These are phyloP conservation scores for Septoria linicola DNA, from an alignment of 2,329 filamentous ascomycete species.

Conservation along the genomic window DNA sequence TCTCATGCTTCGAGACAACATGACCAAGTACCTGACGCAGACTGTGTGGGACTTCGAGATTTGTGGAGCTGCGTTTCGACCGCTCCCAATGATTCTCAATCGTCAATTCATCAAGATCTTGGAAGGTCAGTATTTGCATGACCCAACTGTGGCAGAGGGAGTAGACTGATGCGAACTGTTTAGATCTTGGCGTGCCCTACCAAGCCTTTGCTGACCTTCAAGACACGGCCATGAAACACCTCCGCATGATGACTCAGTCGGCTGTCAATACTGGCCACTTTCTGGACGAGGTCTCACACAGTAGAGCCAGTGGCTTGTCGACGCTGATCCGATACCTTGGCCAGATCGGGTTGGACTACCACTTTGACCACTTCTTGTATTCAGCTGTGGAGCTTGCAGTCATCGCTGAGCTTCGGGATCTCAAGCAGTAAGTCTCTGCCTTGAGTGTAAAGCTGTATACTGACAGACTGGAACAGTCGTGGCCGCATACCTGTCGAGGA, in stretches of 20 bases:
- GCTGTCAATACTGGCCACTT: slow-evolving; percentile 65
- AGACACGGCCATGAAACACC: slow-evolving; percentile 56
- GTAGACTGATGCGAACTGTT: background rate
- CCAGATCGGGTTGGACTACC: slow-evolving; percentile 62
- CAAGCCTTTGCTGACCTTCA: slow-evolving; percentile 66
- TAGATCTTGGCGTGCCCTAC: slow-evolving; percentile 62
- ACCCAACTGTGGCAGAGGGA: background rate
- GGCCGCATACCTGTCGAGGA: slow-evolving; percentile 69
- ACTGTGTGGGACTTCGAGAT: slow-evolving; percentile 63
- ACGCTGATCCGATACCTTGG: slow-evolving; percentile 61
- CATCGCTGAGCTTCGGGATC: slow-evolving; percentile 66
- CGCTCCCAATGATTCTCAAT: slow-evolving; percentile 70
- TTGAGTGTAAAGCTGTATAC: background rate
- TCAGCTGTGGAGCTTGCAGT: slow-evolving; percentile 68
- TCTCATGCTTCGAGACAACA: slow-evolving; percentile 67
- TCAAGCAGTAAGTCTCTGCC: slow-evolving; percentile 64
- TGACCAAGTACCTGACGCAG: slow-evolving; percentile 71
- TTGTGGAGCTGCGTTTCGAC: slow-evolving; percentile 66
- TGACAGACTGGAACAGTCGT: background rate
- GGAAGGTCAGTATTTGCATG: slow-evolving; percentile 48
- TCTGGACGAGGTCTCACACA: slow-evolving; percentile 61
- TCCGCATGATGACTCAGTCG: slow-evolving; percentile 60
- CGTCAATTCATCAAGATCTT: slow-evolving; percentile 81
- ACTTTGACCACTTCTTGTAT: slow-evolving; percentile 67
- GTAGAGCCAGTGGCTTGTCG: slow-evolving; percentile 59